Evolutionary conservation across 2,329 filamentous ascomycete genomes (phyloP).

Genomic region (Septoria petroselini): DNA sequence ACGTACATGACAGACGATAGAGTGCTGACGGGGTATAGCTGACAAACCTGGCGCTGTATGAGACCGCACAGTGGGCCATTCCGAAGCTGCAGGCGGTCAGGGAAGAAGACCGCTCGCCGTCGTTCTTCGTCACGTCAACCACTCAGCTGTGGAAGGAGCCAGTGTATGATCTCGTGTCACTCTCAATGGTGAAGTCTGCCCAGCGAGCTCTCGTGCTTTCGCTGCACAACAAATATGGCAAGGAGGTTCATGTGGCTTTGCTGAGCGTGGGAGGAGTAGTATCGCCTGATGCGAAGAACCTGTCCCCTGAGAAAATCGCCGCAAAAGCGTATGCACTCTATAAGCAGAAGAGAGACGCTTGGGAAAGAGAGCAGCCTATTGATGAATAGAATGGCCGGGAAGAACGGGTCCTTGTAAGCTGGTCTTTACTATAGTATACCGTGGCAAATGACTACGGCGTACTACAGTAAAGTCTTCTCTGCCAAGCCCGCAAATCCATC

Average conservation of each 20-base stretch:
- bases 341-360: constrained; percentile 39
- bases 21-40: constrained; percentile 36
- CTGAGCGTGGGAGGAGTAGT: constrained; percentile 49
- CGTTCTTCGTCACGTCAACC: constrained; percentile 51
- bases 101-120: constrained; percentile 40
- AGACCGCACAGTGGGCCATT: constrained; percentile 48
- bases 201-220: constrained; percentile 52
- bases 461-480: neutral
- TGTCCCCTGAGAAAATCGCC: constrained; percentile 50
- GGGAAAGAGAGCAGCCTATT: constrained; percentile 43
- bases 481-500: neutral
- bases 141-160: constrained; percentile 48
- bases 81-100: constrained; percentile 42
- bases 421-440: no score
- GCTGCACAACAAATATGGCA: constrained; percentile 43
- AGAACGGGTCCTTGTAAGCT: neutral
- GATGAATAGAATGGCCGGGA: neutral
- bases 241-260: constrained; percentile 49
- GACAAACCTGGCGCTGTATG: constrained; percentile 50
- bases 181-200: constrained; percentile 52
- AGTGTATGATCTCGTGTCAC: constrained; percentile 47
- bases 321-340: constrained; percentile 47
- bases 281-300: constrained; percentile 39
- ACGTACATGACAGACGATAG: neutral
- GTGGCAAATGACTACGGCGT: neutral